phyloP scores from a whole-genome alignment of 345 rosid genomes.

The Acer yangbiense region DNA sequence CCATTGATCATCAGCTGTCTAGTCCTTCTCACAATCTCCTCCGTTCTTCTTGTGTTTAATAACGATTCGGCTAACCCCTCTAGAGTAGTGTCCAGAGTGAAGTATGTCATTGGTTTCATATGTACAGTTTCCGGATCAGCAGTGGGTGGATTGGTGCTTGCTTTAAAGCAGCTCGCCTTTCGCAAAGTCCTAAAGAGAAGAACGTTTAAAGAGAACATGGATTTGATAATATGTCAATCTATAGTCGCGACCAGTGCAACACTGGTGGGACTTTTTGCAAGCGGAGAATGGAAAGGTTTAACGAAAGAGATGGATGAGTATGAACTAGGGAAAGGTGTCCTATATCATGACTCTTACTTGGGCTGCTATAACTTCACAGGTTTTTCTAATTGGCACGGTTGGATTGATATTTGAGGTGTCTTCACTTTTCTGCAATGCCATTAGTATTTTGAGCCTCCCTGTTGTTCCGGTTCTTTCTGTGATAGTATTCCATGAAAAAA shows the following conservation, averaged over 20 bases:
- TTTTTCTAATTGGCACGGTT: constrained; percentile 41
- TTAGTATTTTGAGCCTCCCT: constrained; percentile 35
- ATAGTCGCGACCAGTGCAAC: constrained; percentile 36
- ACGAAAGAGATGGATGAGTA: constrained; percentile 47
- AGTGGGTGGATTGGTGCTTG: constrained; percentile 39
- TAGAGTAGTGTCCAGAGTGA: constrained; percentile 23
- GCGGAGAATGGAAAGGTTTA: constrained; percentile 55
- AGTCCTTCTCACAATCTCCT: background rate
- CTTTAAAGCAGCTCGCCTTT: constrained; percentile 43
- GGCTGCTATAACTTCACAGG: constrained; percentile 49
- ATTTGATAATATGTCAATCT: constrained; percentile 45
- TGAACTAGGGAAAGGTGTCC: constrained; percentile 41
- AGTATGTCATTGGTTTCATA: constrained; percentile 41
- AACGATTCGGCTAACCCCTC: constrained; percentile 12
- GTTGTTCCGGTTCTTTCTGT: constrained; percentile 41
- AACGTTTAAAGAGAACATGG: constrained; percentile 37
- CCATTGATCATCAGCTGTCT: background rate
- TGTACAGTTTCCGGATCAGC: constrained; percentile 54
- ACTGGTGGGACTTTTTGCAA: constrained; percentile 50
- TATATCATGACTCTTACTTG: constrained; percentile 53
- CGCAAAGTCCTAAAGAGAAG: background rate
- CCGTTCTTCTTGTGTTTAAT: constrained; percentile 6
- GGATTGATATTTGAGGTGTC: constrained; percentile 67
- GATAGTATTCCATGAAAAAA: constrained; percentile 36
- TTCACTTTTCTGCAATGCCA: constrained; percentile 29